Base-by-base conservation (phyloP, 371 early-diverging fungal species). In the Umbelopsis sp. region DNA sequence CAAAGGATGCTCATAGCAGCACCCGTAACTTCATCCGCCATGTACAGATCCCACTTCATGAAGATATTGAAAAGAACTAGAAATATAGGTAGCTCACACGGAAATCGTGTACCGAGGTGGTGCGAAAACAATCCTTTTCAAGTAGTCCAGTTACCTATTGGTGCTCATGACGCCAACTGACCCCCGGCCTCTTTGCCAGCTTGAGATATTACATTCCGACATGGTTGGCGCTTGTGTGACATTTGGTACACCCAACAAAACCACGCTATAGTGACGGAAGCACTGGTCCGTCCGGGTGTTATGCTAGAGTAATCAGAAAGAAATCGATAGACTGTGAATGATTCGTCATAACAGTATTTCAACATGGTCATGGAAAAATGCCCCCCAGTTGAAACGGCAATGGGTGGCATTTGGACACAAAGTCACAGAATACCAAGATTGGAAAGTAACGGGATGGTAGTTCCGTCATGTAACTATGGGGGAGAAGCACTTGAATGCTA, bases 331-430 rank as follows among this genome's bases (percentile, higher is more conserved):
- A 35, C 9, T 7, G 0, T 35, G 7, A 9, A 57, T 7, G 16
- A 57, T 35, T n/a, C 68, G 45, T 35, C 73, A 76, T 20, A 66
- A 48, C 8, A 16, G 20, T 48, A 20, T 48, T 48, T 48, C 48
- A 48, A 48, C 11, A 16, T n/a, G 48, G 7, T 18, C 7, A 48
- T 18, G 6, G 48, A 10, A 48, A 48, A 20, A 48, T 48, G 18
- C 41, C 41, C 41, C 41, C 41, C 48, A 48, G 48, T 48, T 48
- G 48, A 48, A 48, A 48, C 48, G 48, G 6, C 6, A 48, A 48
- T 48, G 48, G 48, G 48, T 16, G 41, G 41, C 41, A 41, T 41
- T 41, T 12, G 7, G 7, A 41, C 41, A 41, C 41, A 41, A 41
- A 41, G 41, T 41, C 41, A 41, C 41, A 41, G 41, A 1, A 41